Evolutionary conservation across 371 early-diverging fungal genomes (phyloP), one percentile per base, ranked within the genome.

Genomic region (Circinella minor): DNA sequence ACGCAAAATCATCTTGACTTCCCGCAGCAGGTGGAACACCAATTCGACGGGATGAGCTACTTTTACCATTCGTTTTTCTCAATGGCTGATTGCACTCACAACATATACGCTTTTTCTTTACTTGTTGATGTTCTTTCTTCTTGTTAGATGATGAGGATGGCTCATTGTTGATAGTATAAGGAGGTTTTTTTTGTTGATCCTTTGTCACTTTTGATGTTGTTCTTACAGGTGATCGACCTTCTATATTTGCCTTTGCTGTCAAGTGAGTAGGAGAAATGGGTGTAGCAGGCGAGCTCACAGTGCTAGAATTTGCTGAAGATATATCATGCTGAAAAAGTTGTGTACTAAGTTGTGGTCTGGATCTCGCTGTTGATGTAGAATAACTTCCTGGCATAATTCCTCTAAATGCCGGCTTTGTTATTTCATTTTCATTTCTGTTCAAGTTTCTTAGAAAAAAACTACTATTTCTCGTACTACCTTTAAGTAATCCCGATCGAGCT

Each of bases 81-180:
- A 63, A 48, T 34, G 63, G 63, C 36, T 63, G 27, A 49, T 49
- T 63, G 48, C 63, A 63, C 48, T 34, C 27, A n/a, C 57, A 61
- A 17, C 46, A 61, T 61, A 18, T 61, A 18, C 39, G 61, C 62
- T 61, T 61, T 61, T 61, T 61, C 62, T 61, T 61, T 36, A 13
- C 9, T 61, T 9, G 39, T 34, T 57, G 34, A 57, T 27, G 27
- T 27, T 43, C 43, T 43, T 43, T 11, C 11, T 43, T 43, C 15
- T 51, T 15, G 51, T n/a, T 51, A 4, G 6, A 20, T 34, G 57
- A 0, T 55, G 27, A 2, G 27, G 27, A 27, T 27, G 27, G 54
- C 1, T n/a, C 1, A 15, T 18, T 54, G 54, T 54, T 54, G 14
- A 15, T 54, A 13, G 15, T 43, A 9, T 54, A 27, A 27, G 0